Percentiles rank a stretch among this genome's conserved stretches.
phyloP scores from a whole-genome alignment of 1,139 yeast genomes.

The Suhomyces ambrosiae region DNA sequence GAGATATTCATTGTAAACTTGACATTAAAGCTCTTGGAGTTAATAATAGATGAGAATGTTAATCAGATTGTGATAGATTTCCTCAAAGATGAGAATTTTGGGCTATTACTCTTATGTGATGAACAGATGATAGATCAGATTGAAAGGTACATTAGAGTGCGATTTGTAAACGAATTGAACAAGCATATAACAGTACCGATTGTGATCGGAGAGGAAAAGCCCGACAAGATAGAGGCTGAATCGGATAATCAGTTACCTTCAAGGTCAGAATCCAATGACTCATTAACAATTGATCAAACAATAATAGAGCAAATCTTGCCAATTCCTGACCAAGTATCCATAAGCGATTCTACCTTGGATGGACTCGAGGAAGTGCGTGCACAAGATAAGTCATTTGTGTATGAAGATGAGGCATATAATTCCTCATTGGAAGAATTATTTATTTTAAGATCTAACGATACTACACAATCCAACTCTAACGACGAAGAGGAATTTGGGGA shows the following conservation, averaged over 20 bases:
- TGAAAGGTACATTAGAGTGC: constrained; percentile 28
- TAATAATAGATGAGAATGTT: constrained; percentile 17
- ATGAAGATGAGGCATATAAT: constrained; percentile 24
- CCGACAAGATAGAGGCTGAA: too few species aligned
- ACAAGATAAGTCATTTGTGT: constrained; percentile 16
- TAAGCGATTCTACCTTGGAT: constrained; percentile 13
- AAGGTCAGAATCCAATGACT: too few species aligned
- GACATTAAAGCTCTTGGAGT: constrained; percentile 23
- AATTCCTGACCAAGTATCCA: constrained; percentile 4
- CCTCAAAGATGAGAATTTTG: constrained; percentile 35
- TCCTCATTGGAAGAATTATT: constrained; percentile 27
- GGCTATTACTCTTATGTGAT: constrained; percentile 34
- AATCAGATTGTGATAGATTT: constrained; percentile 27
- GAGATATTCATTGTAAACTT: constrained; percentile 42
- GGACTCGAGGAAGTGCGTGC: constrained; percentile 11
- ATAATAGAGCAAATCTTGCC: constrained; percentile 6
- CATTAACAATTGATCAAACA: constrained; percentile 2
- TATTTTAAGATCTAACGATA: constrained; percentile 27
- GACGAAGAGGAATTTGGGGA: constrained; percentile 15
- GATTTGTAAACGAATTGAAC: constrained; percentile 17
- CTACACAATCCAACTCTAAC: constrained; percentile 21
- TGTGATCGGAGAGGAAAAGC: constrained; percentile 1
- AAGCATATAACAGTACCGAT: constrained; percentile 8
- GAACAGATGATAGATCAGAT: constrained; percentile 30
- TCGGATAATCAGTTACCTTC: too few species aligned